phyloP scores from a whole-genome alignment of 2,329 filamentous ascomycete genomes.

The Ophiocordyceps camponoti-saundersi region DNA sequence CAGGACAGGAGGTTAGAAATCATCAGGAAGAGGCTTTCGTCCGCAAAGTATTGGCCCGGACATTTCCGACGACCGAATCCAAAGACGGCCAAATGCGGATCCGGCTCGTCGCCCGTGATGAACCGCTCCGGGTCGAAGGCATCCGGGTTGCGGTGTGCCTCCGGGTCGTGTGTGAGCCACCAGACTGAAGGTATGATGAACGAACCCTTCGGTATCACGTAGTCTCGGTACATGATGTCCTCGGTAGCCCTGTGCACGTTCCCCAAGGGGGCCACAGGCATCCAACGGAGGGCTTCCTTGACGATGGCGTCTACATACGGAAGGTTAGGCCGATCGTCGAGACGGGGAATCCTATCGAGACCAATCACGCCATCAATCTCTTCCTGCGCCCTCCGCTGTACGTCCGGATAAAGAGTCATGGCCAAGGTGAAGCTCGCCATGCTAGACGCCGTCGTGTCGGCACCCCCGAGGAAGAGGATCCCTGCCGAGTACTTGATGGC shows the following conservation, averaged over 20 bases:
- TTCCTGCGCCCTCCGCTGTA: conserved; percentile 21
- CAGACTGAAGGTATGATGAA: conserved; percentile 9
- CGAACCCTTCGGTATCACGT: conserved; percentile 11
- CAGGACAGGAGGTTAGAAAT: conserved; percentile 23
- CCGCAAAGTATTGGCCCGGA: conserved; percentile 15
- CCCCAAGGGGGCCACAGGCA: conserved; percentile 14
- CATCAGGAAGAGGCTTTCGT: conserved; percentile 13
- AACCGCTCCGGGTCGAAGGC: conserved; percentile 17
- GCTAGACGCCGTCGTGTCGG: conserved; percentile 1
- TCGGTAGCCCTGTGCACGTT: conserved; percentile 20
- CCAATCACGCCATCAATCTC: conserved; percentile 27
- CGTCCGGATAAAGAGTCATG: conserved; percentile 23
- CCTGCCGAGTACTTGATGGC: conserved; percentile 1
- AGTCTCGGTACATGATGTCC: conserved; percentile 7
- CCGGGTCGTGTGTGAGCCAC: conserved; percentile 43
- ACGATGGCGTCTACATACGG: conserved; percentile 21
- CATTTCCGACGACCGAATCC: conserved; percentile 20
- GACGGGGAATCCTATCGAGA: conserved; percentile 19
- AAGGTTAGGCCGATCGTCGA: conserved; percentile 23
- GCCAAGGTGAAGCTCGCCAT: conserved; percentile 21
- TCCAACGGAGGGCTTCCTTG: conserved; percentile 15
- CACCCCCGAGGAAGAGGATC: conserved; percentile 4
- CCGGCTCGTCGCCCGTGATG: conserved; percentile 11
- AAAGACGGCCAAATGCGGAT: conserved; percentile 11
- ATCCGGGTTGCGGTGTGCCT: conserved; percentile 35